Percentiles rank a stretch among this genome's conserved stretches.
phyloP scores from a whole-genome alignment of 768 basidiomycete genomes.

The Collybiopsis confluens region DNA sequence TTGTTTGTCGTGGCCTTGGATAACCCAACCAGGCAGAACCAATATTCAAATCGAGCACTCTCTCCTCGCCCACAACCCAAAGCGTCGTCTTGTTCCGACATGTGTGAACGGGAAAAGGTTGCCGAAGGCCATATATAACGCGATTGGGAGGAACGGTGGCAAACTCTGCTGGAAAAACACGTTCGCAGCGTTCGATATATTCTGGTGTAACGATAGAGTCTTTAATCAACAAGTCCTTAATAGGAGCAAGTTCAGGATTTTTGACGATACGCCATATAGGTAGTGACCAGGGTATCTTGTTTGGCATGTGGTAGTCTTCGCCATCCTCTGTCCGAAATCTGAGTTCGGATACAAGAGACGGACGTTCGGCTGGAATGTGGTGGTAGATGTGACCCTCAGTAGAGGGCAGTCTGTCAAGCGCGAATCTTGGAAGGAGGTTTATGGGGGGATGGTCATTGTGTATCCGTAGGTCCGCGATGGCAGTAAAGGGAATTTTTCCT shows the following conservation, averaged over 20 bases:
- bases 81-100: neutral
- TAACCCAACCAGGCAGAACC: conserved; percentile 2
- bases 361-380: neutral
- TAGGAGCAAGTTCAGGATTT: neutral
- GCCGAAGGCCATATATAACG: conserved; percentile 3
- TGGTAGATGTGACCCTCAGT: neutral
- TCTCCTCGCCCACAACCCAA: conserved; percentile 5
- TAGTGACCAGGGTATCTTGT: conserved; percentile 4
- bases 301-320: neutral
- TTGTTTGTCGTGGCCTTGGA: neutral
- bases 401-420: neutral
- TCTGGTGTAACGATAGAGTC: neutral
- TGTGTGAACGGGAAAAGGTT: conserved; percentile 2
- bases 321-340: neutral
- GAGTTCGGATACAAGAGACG: neutral
- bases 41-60: conserved; percentile 6
- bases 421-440: conserved; percentile 4
- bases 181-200: conserved; percentile 5
- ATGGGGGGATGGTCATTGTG: neutral
- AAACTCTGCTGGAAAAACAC: conserved; percentile 1
- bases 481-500: neutral
- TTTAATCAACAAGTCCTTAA: neutral
- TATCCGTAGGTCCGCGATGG: conserved; percentile 1
- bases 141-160: neutral
- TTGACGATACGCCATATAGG: conserved; percentile 5